Evolutionary conservation across 768 basidiomycete genomes (phyloP), one percentile per base, ranked within the genome.

Genomic region (Daedaleopsis nitida): DNA sequence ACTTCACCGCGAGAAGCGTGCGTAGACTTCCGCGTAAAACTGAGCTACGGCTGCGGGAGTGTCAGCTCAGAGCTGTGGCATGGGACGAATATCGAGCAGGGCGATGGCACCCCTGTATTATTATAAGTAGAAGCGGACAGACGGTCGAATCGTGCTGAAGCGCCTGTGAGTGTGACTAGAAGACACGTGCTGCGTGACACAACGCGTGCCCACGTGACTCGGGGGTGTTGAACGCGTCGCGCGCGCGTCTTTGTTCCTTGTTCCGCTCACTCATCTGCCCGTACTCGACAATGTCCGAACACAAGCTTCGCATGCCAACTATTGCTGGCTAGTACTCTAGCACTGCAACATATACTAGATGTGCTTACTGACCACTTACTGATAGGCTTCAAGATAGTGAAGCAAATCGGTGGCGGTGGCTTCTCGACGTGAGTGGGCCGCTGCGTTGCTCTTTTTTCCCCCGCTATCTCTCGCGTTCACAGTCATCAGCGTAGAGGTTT

Each of bases 321-420:
- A 58, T 64, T 5, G 52, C 62, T 24, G 62, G 62, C 57, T 12
- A 21, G 21, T 24, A 11, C 11, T 19, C 9, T 34, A 23, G 2
- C 19, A 3, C 13, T 16, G 12, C 3, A 5, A 12, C 21, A 56
- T 34, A 23, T 1, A 34, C 35, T 10, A n/a, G 7, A 13, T 16
- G 1, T 49, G 35, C 7, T 24, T 7, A 45, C 38, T 7, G 6
- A 14, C 12, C 51, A 16, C 39, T 42, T 42, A 42, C 47, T 24
- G 21, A 3, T 58, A 89, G 92, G 92, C 19, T 94, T 82, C 71
- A 76, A 85, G 24, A 78, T 95, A 14, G 76, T 89, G 3, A 79
- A 89, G 63, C 83, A 89, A 72, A 88, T 96, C 45, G 94, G 94
- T 9, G 91, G 92, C 2, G 94, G 94, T 19, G 92, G 89, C 14